Evolutionary conservation across 257 asterid species (phyloP).

Genomic region (Paraleonurus japonicus): DNA sequence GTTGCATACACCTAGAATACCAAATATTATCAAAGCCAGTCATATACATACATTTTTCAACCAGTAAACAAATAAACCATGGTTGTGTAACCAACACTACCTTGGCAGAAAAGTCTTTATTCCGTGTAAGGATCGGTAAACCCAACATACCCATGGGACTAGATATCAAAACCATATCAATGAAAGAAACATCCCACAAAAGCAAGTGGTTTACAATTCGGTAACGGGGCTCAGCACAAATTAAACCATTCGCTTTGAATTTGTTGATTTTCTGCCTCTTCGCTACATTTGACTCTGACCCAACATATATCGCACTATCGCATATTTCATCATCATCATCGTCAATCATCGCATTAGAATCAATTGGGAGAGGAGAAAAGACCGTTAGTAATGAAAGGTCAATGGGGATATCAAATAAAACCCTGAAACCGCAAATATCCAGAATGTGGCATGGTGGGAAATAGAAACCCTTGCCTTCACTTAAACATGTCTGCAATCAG

Average conservation of each 20-base stretch:
- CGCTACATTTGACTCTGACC: conserved; percentile 23
- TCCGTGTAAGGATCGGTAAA: conserved; percentile 72
- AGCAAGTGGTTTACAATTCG: conserved; percentile 56
- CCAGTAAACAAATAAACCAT: conserved; percentile 19
- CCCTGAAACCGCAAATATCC: conserved; percentile 58
- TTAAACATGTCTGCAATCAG: conserved; percentile 76
- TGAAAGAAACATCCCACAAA: conserved; percentile 52
- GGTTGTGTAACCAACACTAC: conserved; percentile 31
- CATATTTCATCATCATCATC: too few relatives aligned
- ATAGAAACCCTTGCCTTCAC: conserved; percentile 67
- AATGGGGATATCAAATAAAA: conserved; percentile 75
- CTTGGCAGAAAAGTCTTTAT: conserved; percentile 67
- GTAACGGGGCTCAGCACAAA: conserved; percentile 69
- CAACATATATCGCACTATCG: too few relatives aligned
- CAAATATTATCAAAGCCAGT: conserved; percentile 16
- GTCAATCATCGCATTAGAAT: conserved; percentile 24
- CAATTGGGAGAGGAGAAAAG: conserved; percentile 59
- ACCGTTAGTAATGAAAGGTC: conserved; percentile 73
- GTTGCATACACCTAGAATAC: conserved; percentile 71
- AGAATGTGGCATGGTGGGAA: conserved; percentile 84
- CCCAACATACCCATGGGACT: conserved; percentile 82
- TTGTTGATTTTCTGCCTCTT: conserved; percentile 32
- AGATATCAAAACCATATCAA: conserved; percentile 74
- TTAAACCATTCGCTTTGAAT: conserved; percentile 44
- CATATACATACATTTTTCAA: conserved; percentile 14